Base-by-base conservation (phyloP, 192 early-diverging fungal genomes). In the Linderina pennispora region DNA sequence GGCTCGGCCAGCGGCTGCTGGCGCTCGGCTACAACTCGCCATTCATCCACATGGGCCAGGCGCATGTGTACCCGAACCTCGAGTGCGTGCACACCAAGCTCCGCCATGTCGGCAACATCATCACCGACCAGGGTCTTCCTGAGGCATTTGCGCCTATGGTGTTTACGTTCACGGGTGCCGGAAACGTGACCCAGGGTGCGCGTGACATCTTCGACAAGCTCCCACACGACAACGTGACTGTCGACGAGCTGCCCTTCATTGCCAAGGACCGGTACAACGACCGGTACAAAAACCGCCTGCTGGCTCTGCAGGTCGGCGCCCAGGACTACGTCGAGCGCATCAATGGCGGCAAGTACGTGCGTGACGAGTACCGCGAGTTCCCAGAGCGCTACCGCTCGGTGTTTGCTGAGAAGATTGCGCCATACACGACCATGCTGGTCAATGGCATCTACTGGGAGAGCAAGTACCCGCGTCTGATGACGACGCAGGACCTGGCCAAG, bases 381-480 rank as follows among this genome's bases (percentile, higher is more conserved):
- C 96, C 96, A 8, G 77, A 89, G 14, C 53, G 74, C 40, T 96
- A 90, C 55, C 60, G 74, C 44, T 89, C 86, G 14, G 60, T 77
- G 22, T 96, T 92, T 71, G 85, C 89, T 36, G 73, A 84, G 4
- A 87, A 89, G 62, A 82, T 98, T 61, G 93, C 93, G 3, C 96
- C 96, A 2, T 92, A 94, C 53, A 83, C 90, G 11, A 81, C 84
- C 10, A 80, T 91, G 61, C 69, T 97, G 17, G 71, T 94, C 39
- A 97, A 95, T 44, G 96, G 94, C 22, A 89, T 91, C 24, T 98
- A 92, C 73, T 98, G 96, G 96, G 85, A 91, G 55, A 43, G 65
- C 13, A 67, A 77, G 38, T 94, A 76, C 61, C 96, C 96, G 23
- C 85, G 92, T 9, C 63, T 98, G 36, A 57, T 98, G 53, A 92